Percentiles rank a stretch among this genome's conserved stretches.
These are phyloP conservation scores for Primulina eburnea DNA, from an alignment of 257 asterid genomes.

Conservation along the genomic window DNA sequence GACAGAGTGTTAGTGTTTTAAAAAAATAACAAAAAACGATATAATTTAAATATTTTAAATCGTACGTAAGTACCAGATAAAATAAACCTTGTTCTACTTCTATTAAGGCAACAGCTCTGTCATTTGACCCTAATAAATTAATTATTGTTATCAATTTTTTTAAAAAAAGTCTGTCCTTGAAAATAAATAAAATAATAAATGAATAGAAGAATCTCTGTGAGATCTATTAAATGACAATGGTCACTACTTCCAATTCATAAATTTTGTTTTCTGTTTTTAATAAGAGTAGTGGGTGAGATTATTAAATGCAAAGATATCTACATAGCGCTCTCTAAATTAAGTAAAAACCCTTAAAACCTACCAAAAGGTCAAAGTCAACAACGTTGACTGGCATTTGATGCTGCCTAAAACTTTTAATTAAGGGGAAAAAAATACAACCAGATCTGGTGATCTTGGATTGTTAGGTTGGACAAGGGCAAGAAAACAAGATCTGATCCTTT, in stretches of 20 bases:
- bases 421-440: slow-evolving; percentile 6
- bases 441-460: slow-evolving; percentile 21
- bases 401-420: not conserved
- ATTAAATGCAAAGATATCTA: slow-evolving; percentile 27
- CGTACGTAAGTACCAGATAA: no score
- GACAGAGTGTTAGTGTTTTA: no score
- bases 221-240: slow-evolving; percentile 22
- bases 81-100: no score
- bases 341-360: slow-evolving; percentile 19
- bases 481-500: slow-evolving; percentile 35
- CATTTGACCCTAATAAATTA: no score
- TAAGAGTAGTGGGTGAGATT: slow-evolving; percentile 30
- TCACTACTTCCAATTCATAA: slow-evolving; percentile 1
- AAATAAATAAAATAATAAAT: not conserved
- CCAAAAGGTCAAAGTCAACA: slow-evolving; percentile 39
- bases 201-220: slow-evolving; percentile 6
- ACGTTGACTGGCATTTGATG: slow-evolving; percentile 24
- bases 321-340: slow-evolving; percentile 22
- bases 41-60: no score
- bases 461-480: slow-evolving; percentile 24
- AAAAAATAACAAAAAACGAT: no score
- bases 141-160: no score
- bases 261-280: not conserved
- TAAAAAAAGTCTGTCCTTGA: no score
- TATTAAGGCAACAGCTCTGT: no score